Evolutionary conservation across 1,284 basidiomycete genomes (phyloP).

Genomic region (Boletus austroedulis): DNA sequence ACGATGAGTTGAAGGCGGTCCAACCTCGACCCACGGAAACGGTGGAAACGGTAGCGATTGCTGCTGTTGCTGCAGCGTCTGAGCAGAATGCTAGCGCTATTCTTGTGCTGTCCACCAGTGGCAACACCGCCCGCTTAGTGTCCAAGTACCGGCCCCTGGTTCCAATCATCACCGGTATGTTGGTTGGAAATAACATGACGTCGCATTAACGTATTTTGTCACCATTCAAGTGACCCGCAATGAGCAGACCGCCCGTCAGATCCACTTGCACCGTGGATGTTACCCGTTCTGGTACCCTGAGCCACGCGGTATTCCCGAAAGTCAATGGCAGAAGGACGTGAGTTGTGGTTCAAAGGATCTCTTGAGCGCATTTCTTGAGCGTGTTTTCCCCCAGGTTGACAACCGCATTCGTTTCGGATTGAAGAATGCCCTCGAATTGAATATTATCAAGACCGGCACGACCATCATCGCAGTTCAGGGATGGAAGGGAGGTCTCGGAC

Average conservation of each 20-base stretch:
- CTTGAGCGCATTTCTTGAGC: slow-evolving; percentile 1
- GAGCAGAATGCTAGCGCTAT: slow-evolving; percentile 95
- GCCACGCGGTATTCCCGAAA: slow-evolving; percentile 79
- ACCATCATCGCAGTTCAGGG: slow-evolving; percentile 96
- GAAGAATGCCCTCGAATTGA: slow-evolving; percentile 81
- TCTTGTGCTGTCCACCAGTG: slow-evolving; percentile 94
- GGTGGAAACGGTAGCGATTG: slow-evolving; percentile 90
- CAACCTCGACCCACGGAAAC: slow-evolving; percentile 88
- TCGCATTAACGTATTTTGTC: slow-evolving; percentile 4
- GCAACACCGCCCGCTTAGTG: slow-evolving; percentile 93
- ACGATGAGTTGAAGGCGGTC: slow-evolving; percentile 80
- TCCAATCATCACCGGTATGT: slow-evolving; percentile 89
- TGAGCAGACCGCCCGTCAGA: slow-evolving; percentile 92
- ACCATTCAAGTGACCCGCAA: slow-evolving; percentile 83
- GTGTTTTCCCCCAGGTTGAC: slow-evolving; percentile 57
- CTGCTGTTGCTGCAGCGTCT: slow-evolving; percentile 89
- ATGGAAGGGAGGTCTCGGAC: slow-evolving; percentile 96
- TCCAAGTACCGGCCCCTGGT: slow-evolving; percentile 95
- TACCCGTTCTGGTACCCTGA: slow-evolving; percentile 98
- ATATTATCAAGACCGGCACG: slow-evolving; percentile 86
- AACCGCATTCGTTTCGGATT: slow-evolving; percentile 91
- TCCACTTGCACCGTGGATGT: slow-evolving; percentile 95
- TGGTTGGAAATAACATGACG: background rate
- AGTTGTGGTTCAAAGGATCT: slow-evolving; percentile 25
- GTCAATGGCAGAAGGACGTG: slow-evolving; percentile 98